Percentiles rank a stretch among this genome's conserved stretches.
Conservation (phyloP, 139 green algal genomes). For the Marvania coccoides region DNA sequence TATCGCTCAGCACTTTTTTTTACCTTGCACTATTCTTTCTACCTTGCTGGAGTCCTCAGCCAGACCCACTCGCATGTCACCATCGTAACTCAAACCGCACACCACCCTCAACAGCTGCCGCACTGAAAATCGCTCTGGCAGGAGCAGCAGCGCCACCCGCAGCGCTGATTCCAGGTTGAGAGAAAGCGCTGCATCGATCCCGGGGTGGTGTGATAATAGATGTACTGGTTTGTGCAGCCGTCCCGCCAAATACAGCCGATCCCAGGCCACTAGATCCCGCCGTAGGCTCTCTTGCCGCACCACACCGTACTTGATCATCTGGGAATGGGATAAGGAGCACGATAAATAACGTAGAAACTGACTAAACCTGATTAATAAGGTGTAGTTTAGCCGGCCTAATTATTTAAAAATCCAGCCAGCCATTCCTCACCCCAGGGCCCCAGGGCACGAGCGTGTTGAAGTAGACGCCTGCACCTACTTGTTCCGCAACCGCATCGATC, state of each 20-base stretch:
- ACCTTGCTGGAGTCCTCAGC: conserved; percentile 82
- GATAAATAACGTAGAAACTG: neutral
- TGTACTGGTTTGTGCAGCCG: conserved; percentile 81
- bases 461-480: conserved; percentile 23
- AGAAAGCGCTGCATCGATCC: neutral
- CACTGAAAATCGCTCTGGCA: conserved; percentile 39
- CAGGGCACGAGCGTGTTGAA: conserved; percentile 35
- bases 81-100: conserved; percentile 69
- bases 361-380: neutral
- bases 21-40: conserved; percentile 52
- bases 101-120: conserved; percentile 63
- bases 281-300: conserved; percentile 34
- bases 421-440: neutral
- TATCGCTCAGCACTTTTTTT: neutral
- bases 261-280: conserved; percentile 64
- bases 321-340: neutral
- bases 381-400: no score
- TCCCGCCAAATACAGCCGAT: conserved; percentile 65
- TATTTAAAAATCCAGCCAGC: no score
- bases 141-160: conserved; percentile 58
- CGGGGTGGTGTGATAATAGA: conserved; percentile 17
- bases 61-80: conserved; percentile 64
- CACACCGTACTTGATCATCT: conserved; percentile 85
- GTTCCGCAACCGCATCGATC: conserved; percentile 1
- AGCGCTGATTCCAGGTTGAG: conserved; percentile 62